Evolutionary conservation across 2,329 filamentous ascomycete species (phyloP).

Genomic region (Aspergillus intermedius): DNA sequence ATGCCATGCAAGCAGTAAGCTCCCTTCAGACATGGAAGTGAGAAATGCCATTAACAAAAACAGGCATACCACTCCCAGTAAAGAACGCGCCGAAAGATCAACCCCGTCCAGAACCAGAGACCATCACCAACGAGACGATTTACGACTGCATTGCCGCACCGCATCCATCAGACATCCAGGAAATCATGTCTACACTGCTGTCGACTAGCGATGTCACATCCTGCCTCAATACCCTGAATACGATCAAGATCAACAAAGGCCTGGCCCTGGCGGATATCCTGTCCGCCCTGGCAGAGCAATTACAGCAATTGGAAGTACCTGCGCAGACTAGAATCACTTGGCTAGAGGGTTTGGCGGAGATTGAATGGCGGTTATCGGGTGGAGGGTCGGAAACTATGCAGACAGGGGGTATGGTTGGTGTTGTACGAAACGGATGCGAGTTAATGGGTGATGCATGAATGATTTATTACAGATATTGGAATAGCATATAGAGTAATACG

Average conservation of each 20-base stretch:
- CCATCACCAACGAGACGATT: slow-evolving; percentile 85
- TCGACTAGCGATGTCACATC: slow-evolving; percentile 81
- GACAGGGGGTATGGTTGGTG: slow-evolving; percentile 86
- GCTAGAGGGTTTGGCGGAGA: slow-evolving; percentile 84
- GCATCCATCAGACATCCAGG: slow-evolving; percentile 77
- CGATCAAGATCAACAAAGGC: slow-evolving; percentile 77
- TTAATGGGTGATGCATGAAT: slow-evolving; percentile 46
- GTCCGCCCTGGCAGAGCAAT: slow-evolving; percentile 74
- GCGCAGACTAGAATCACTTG: slow-evolving; percentile 83
- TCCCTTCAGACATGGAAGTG: background rate
- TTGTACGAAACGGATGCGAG: slow-evolving; percentile 80
- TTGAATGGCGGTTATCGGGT: slow-evolving; percentile 84
- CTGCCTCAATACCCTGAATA: slow-evolving; percentile 80
- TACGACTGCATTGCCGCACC: slow-evolving; percentile 97
- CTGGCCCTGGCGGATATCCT: slow-evolving; percentile 91
- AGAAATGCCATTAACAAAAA: slow-evolving; percentile 3
- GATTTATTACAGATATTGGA: no score
- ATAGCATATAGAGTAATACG: no score
- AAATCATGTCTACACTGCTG: slow-evolving; percentile 77
- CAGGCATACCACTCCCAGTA: slow-evolving; percentile 61
- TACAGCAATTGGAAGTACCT: slow-evolving; percentile 75
- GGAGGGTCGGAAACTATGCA: slow-evolving; percentile 84
- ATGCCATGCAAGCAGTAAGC: slow-evolving; percentile 83
- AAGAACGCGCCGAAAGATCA: slow-evolving; percentile 55
- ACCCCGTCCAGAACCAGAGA: slow-evolving; percentile 60